phyloP scores from a whole-genome alignment of 1,284 basidiomycete species.

The Lignosus rhinocerotis region DNA sequence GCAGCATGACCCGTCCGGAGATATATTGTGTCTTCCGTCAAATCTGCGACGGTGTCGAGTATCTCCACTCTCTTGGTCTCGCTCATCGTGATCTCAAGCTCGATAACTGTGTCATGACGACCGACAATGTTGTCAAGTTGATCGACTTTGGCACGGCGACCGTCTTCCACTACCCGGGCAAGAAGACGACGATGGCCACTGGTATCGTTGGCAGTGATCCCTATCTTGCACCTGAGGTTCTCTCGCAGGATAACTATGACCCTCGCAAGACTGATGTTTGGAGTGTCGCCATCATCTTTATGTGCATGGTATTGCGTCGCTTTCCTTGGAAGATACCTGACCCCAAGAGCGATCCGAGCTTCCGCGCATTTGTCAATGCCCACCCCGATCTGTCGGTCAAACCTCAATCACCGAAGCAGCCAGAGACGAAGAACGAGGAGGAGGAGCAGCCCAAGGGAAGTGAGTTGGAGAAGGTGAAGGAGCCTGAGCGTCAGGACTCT shows the following conservation, averaged over 20 bases:
- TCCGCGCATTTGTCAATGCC: conserved; percentile 88
- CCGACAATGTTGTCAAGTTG: conserved; percentile 92
- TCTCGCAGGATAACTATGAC: conserved; percentile 81
- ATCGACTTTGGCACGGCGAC: conserved; percentile 99
- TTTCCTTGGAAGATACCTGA: conserved; percentile 99
- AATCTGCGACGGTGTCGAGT: conserved; percentile 97
- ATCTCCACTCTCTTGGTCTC: conserved; percentile 95
- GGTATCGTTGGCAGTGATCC: conserved; percentile 98
- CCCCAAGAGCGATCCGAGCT: conserved; percentile 89
- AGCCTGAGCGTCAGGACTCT: conserved; percentile 5
- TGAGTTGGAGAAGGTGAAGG: conserved; percentile 9
- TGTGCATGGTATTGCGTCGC: conserved; percentile 96
- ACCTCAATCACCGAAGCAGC: conserved; percentile 24
- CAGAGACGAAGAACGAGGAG: conserved; percentile 16
- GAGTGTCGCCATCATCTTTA: conserved; percentile 98
- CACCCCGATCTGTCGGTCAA: conserved; percentile 84
- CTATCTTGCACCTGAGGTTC: conserved; percentile 98
- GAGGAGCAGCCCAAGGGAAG: conserved; percentile 12
- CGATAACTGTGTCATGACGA: conserved; percentile 99
- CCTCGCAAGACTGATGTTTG: conserved; percentile 98
- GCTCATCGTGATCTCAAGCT: conserved; percentile 99
- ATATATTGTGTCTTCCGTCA: conserved; percentile 99
- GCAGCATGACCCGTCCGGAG: conserved; percentile 97
- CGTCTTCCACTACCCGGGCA: conserved; percentile 98
- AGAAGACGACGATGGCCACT: conserved; percentile 75